A percentile compares a stretch with the other conserved stretches of the same genome.
phyloP scores from a whole-genome alignment of 352 stramenopile species.

The Peronospora destructor region DNA sequence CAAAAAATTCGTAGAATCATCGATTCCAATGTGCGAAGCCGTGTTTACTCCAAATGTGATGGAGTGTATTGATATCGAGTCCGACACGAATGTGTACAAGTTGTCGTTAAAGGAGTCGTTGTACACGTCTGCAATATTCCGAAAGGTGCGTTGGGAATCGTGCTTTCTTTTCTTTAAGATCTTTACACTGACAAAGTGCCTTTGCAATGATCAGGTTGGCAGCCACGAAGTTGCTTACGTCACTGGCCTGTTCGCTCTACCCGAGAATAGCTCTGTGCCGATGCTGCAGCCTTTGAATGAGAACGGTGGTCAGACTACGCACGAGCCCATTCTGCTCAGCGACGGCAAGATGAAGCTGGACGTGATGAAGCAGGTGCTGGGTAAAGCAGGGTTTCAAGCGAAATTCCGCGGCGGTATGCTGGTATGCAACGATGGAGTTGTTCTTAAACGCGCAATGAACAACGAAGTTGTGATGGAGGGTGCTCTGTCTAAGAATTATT shows the following conservation, averaged over 20 bases:
- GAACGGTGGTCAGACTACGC: conserved; percentile 30
- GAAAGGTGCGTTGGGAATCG: conserved; percentile 43
- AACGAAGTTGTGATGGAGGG: conserved; percentile 87
- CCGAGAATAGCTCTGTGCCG: conserved; percentile 65
- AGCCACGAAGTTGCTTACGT: conserved; percentile 83
- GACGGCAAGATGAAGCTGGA: conserved; percentile 87
- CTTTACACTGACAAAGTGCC: conserved; percentile 7
- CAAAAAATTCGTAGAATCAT: conserved; percentile 78
- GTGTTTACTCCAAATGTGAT: conserved; percentile 83
- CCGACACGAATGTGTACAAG: conserved; percentile 87
- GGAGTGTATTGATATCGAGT: conserved; percentile 88
- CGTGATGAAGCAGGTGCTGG: conserved; percentile 85
- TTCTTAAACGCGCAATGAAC: conserved; percentile 80
- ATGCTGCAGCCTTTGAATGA: conserved; percentile 55
- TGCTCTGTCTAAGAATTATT: conserved; percentile 79
- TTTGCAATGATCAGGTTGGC: conserved; percentile 43
- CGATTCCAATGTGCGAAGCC: conserved; percentile 77
- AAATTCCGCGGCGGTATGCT: conserved; percentile 87
- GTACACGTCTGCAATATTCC: conserved; percentile 78
- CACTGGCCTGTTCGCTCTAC: conserved; percentile 58
- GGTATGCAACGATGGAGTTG: conserved; percentile 83
- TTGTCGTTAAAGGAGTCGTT: conserved; percentile 80
- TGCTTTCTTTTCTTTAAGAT: not conserved
- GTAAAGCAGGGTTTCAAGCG: conserved; percentile 81
- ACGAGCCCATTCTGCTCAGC: conserved; percentile 80